A percentile compares a stretch with the other conserved stretches of the same genome.
phyloP scores from a whole-genome alignment of 163 green algal genomes.

The Scenedesmus sp. region DNA sequence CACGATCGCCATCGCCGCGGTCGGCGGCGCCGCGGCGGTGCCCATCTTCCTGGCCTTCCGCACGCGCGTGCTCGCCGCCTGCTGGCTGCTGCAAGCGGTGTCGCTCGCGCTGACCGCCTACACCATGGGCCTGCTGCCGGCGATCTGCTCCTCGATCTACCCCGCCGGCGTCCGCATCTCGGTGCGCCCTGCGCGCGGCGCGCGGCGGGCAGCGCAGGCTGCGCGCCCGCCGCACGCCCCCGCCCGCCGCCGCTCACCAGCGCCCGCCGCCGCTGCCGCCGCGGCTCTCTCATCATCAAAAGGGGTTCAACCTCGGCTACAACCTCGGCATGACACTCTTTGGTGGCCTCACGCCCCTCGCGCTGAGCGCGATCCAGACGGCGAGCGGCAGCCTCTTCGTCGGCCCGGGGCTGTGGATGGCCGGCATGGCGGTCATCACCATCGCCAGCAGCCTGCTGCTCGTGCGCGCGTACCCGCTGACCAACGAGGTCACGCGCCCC shows the following conservation, averaged over 20 bases:
- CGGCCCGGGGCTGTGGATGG: slow-evolving; percentile 33
- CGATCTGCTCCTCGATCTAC: slow-evolving; percentile 35
- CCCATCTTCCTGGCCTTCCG: slow-evolving; percentile 42
- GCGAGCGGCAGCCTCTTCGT: slow-evolving; percentile 13
- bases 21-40: background rate
- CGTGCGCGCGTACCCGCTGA: slow-evolving; percentile 28
- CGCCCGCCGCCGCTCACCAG: no score
- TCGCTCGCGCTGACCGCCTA: slow-evolving; percentile 24
- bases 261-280: no score
- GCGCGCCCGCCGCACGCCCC: no score
- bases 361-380: slow-evolving; percentile 38
- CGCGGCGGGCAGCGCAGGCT: no score
- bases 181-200: no score
- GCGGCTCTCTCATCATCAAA: slow-evolving; percentile 35
- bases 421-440: slow-evolving; percentile 20
- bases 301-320: slow-evolving; percentile 45
- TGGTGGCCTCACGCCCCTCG: slow-evolving; percentile 24
- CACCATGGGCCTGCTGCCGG: slow-evolving; percentile 33
- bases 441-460: slow-evolving; percentile 9
- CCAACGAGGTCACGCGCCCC: no score
- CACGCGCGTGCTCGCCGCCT: slow-evolving; percentile 15
- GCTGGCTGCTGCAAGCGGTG: slow-evolving; percentile 34
- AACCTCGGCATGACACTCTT: slow-evolving; percentile 37
- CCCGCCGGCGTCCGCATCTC: slow-evolving; percentile 8
- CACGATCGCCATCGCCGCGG: slow-evolving; percentile 18